Evolutionary conservation across 1,284 basidiomycete species (phyloP), one percentile per base, ranked within the genome.

Genomic region (Tilletia indica): DNA sequence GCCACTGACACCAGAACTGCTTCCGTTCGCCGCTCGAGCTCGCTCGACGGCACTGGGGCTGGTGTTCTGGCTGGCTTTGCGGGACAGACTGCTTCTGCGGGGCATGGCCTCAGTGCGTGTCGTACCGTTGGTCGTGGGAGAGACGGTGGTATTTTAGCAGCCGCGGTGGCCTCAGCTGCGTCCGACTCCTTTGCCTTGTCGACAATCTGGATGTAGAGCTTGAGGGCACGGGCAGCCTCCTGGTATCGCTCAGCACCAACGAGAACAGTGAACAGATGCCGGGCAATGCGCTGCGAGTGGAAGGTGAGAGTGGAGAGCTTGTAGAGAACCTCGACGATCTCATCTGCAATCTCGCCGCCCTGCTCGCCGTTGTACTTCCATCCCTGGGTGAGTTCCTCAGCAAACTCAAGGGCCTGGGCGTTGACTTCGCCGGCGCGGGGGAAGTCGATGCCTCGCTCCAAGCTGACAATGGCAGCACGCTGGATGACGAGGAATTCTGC

Each of bases 371-470:
- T 79, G 70, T 79, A 72, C 67, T 93, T 90, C 94, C 94, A 96
- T 2, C 91, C 87, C 0, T 89, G 90, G 4, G 95, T 90, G 74
- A 90, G 91, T 8, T 92, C 86, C 80, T 95, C 93, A 1, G 91
- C 90, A 78, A 97, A 92, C 76, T 92, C 90, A 75, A 93, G 91
- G 5, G 97, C 93, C 72, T 89, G 89, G 34, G 86, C 76, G 80
- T 98, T 97, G 71, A 89, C 86, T 77, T 93, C 88, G 2, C 94
- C 94, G 0, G 95, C 94, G 49, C 86, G 87, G 6, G 96, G 96
- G 82, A 99, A 96, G 0, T 80, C 85, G 0, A 93, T 94, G 69
- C 89, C 69, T 19, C 72, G 71, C 49, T 80, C 70, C 31, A 86
- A 64, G 31, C 76, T 71, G 36, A 68, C 67, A 69, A 72, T 73